Evolutionary conservation across 306 rosid genomes (phyloP).

Genomic region (Corylus heterophylla): DNA sequence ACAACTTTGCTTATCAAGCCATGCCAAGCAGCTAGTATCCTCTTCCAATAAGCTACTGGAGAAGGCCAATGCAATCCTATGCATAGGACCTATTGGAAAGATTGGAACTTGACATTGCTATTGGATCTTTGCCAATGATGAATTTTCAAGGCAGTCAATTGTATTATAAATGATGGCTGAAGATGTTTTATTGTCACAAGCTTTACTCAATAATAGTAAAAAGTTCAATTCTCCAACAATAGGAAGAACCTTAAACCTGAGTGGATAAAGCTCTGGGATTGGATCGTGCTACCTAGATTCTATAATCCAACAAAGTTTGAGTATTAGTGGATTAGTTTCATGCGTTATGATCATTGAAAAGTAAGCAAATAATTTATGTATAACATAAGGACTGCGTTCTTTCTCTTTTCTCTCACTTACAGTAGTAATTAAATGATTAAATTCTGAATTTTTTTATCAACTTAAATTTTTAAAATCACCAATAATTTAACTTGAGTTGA

Average conservation of each 20-base stretch:
- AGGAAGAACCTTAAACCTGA: constrained; percentile 58
- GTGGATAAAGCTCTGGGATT: constrained; percentile 41
- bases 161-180: constrained; percentile 50
- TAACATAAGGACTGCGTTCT: background rate
- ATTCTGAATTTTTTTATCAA: no score
- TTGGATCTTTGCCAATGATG: constrained; percentile 13
- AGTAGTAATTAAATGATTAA: no score
- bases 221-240: background rate
- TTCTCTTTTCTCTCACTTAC: no score
- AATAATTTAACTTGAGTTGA: no score
- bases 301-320: background rate
- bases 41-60: constrained; percentile 24
- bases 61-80: constrained; percentile 26
- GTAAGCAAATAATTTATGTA: background rate
- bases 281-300: constrained; percentile 19
- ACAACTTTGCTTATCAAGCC: constrained; percentile 29
- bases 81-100: constrained; percentile 53
- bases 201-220: background rate
- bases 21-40: constrained; percentile 26
- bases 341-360: background rate
- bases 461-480: no score
- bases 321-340: background rate
- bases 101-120: constrained; percentile 21
- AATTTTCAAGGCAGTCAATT: background rate
- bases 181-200: constrained; percentile 20